Evolutionary conservation across 2,329 filamentous ascomycete genomes (phyloP).

Genomic region (Periconia sp.): DNA sequence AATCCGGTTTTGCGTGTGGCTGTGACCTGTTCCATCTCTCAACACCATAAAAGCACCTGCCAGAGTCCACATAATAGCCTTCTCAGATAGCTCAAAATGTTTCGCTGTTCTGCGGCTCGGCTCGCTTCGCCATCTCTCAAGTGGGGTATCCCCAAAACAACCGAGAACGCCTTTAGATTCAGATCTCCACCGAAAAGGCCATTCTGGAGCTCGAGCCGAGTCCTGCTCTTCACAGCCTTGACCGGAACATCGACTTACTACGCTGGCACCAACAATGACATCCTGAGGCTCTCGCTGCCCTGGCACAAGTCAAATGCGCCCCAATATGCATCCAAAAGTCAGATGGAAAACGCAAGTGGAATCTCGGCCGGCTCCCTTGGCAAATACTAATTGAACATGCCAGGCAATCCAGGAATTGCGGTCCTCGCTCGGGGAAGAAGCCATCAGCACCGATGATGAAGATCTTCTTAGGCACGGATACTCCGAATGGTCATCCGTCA

Average conservation of each 20-base stretch:
- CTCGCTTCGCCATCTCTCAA: slow-evolving; percentile 31
- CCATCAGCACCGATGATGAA: slow-evolving; percentile 65
- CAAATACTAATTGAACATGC: slow-evolving; percentile 10
- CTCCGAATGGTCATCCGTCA: slow-evolving; percentile 72
- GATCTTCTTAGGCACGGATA: slow-evolving; percentile 66
- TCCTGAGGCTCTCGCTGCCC: slow-evolving; percentile 27
- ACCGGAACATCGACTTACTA: slow-evolving; percentile 49
- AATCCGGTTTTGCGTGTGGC: slow-evolving; percentile 14
- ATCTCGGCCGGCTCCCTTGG: neutral
- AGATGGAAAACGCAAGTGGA: slow-evolving; percentile 53
- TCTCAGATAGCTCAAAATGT: slow-evolving; percentile 27
- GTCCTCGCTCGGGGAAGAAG: slow-evolving; percentile 56
- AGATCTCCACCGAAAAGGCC: slow-evolving; percentile 20
- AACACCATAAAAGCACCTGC: slow-evolving; percentile 16
- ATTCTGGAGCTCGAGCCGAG: slow-evolving; percentile 53
- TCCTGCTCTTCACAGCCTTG: slow-evolving; percentile 52
- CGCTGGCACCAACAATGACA: slow-evolving; percentile 49
- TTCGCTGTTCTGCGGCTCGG: slow-evolving; percentile 31
- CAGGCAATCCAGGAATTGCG: slow-evolving; percentile 61
- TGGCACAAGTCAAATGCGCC: slow-evolving; percentile 32
- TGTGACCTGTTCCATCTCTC: slow-evolving; percentile 15
- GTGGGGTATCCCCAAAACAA: slow-evolving; percentile 19
- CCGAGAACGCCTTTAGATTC: slow-evolving; percentile 24
- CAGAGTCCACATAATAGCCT: slow-evolving; percentile 12
- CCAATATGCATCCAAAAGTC: slow-evolving; percentile 52